Evolutionary conservation across 1,139 yeast species (phyloP), one percentile per base, ranked within the genome.

Genomic region (Taphrina populina): DNA sequence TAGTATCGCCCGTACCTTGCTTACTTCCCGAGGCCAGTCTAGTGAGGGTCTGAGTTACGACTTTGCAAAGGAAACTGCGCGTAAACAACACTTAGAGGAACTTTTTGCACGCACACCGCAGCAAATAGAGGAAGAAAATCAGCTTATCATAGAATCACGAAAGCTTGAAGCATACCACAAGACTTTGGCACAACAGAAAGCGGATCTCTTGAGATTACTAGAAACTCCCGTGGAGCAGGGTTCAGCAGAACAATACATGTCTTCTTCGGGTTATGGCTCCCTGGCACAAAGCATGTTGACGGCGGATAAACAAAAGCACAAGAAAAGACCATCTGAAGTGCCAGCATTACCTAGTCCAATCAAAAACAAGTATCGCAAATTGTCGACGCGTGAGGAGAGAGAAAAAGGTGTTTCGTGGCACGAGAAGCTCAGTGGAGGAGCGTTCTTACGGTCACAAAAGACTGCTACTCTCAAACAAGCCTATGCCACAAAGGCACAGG

Each of bases 101-200:
- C 73, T 92, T 29, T 73, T 92, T 44, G 81, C 81, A 56, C 75
- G 99, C 63, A 83, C 94, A 2, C 96, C 98, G 0, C 95, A 96
- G 0, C 98, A 92, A 67, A 87, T 92, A 37, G 97, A 98, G 0
- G 98, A 92, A 69, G 99, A 92, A 69, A 97, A 94, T 68, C 88
- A 95, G 0, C 73, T 92, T 52, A 88, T 92, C 2, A 82, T 90
- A 44, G 98, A 92, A 67, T 95, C 97, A 1, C 80, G 95, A 58
- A 81, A 95, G 62, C 86, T 92, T 61, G 98, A 92, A 66, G 79
- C 90, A 58, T 88, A 95, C 1, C 95, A 97, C 0, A 90, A 88
- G 72, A 84, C 87, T 66, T 85, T 92, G 78, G 77, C 90, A 58
- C 73, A 76, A 52, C 98, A 92, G 69, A 77, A 98, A 63, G 83